Conservation (phyloP, 805 yeast genomes). For the Kazachstania viticola region DNA sequence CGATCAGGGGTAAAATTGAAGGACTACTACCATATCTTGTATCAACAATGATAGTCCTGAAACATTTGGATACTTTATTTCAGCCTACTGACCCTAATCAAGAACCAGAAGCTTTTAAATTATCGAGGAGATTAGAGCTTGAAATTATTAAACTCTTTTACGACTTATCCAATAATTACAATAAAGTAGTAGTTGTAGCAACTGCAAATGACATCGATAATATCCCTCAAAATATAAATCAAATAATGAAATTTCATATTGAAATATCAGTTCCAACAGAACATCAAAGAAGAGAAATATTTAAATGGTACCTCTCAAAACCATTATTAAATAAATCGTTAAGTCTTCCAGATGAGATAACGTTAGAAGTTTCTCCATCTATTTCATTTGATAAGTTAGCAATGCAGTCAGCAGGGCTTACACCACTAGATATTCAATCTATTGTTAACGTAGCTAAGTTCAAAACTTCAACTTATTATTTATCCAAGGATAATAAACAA, state of each 20-base stretch:
- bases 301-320: conserved; percentile 36
- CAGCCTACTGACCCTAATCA: conserved; percentile 52
- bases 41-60: conserved; percentile 43
- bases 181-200: conserved; percentile 43
- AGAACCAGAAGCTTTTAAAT: conserved; percentile 26
- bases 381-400: conserved; percentile 51
- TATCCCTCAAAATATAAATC: conserved; percentile 53
- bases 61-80: conserved; percentile 70
- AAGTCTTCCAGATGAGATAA: neutral
- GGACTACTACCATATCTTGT: conserved; percentile 36
- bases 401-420: conserved; percentile 83
- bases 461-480: conserved; percentile 28
- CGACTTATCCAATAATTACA: conserved; percentile 34
- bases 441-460: conserved; percentile 57
- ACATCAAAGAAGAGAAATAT: conserved; percentile 53
- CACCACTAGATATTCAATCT: conserved; percentile 69
- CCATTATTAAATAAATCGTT: conserved; percentile 16
- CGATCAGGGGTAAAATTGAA: conserved; percentile 66
- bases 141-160: conserved; percentile 48
- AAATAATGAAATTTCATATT: conserved; percentile 65
- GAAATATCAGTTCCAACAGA: conserved; percentile 71
- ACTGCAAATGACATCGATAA: conserved; percentile 60
- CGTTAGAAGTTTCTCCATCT: conserved; percentile 4
- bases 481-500: conserved; percentile 32
- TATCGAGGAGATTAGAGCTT: conserved; percentile 26